Base-by-base conservation (phyloP, 352 stramenopile genomes). In the Phytophthora idaei region DNA sequence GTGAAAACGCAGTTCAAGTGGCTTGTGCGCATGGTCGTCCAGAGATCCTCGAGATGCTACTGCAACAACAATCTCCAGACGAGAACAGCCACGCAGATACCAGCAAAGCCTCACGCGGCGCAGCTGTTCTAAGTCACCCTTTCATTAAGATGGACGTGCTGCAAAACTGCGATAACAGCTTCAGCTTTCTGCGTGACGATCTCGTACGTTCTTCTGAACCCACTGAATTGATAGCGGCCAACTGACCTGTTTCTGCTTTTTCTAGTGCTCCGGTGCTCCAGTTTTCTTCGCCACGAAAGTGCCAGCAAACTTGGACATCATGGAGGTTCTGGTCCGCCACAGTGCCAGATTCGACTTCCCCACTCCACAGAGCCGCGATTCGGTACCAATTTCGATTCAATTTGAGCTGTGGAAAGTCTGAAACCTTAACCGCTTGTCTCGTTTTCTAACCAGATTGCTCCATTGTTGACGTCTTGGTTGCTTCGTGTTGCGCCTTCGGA, bases 321-420 rank as follows among this genome's bases (percentile, higher is more conserved):
- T 71, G 57, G 57, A 67, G 21, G 64, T 71, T 6, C 6, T 71
- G 34, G 63, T 71, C 17, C 64, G 57, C n/a, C 57, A 71, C 46
- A 50, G 46, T 11, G 64, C 64, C 36, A 67, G 58, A 15, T 67
- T 71, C 42, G 50, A 67, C 21, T 71, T 71, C 57, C 64, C 64
- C 31, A 51, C 64, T 0, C 45, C 14, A 3, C 51, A 58, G 27
- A 71, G 64, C 12, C 51, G 57, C 12, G 57, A 71, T 11, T 48
- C 64, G 44, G 57, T 71, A 62, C 57, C 42, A 42, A 39, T 12
- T 12, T 39, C 34, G 21, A 21, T 21, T 21, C 10, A 4, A 39
- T 12, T 39, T 10, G 9, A 4, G 10, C 4, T 4, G 9, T 39
- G 8, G 34, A 39, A 39, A 39, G 34, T 14, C 21, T 21, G 21